Conservation (phyloP, 805 yeast genomes). For the Saccharomyces mikatae region DNA sequence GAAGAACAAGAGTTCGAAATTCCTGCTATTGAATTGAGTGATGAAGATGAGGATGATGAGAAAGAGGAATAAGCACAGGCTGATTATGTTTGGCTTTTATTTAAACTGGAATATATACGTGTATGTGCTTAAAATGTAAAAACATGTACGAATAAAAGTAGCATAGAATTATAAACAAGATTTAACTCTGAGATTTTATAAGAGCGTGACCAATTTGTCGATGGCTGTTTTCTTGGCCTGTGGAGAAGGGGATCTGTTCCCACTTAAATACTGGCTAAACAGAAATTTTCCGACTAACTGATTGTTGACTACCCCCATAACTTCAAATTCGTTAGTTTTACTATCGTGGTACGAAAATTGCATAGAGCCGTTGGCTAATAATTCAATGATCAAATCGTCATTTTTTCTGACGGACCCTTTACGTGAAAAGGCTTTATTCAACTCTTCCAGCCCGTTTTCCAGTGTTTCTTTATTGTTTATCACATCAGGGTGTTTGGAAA, state of each 20-base stretch:
- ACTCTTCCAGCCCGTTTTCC: slow-evolving; percentile 59
- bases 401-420: slow-evolving; percentile 72
- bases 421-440: slow-evolving; percentile 52
- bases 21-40: slow-evolving; percentile 20
- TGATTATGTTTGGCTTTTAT: neutral
- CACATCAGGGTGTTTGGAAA: slow-evolving; percentile 57
- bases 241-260: slow-evolving; percentile 32
- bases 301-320: slow-evolving; percentile 53
- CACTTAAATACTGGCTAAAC: slow-evolving; percentile 69
- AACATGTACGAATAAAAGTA: neutral
- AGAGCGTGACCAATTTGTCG: slow-evolving; percentile 8
- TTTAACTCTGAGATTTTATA: slow-evolving; percentile 9
- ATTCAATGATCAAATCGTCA: slow-evolving; percentile 54
- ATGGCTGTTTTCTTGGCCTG: slow-evolving; percentile 22
- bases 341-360: slow-evolving; percentile 37
- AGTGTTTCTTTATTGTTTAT: slow-evolving; percentile 41
- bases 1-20: slow-evolving; percentile 27
- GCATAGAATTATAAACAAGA: neutral
- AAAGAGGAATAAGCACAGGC: neutral
- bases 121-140: neutral
- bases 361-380: slow-evolving; percentile 41
- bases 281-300: slow-evolving; percentile 61
- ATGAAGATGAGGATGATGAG: slow-evolving; percentile 11
- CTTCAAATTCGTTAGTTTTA: slow-evolving; percentile 29
- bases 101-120: neutral